Evolutionary conservation across 163 green algal genomes (phyloP), one percentile per base, ranked within the genome.

Genomic region (Chlorella variabilis): DNA sequence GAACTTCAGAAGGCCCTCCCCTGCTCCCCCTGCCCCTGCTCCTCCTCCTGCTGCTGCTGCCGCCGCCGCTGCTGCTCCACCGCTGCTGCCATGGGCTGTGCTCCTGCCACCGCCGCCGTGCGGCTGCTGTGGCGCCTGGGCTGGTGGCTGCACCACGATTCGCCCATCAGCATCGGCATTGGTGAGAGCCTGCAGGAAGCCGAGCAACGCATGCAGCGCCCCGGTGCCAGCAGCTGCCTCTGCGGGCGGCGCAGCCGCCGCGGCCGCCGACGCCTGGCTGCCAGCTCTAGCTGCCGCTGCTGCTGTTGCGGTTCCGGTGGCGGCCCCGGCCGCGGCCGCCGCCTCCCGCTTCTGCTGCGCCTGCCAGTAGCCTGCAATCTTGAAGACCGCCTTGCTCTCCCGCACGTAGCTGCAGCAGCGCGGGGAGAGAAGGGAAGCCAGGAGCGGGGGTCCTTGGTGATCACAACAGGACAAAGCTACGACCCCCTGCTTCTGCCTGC

Each of bases 91-190:
- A n/a, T n/a, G n/a, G n/a, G n/a, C n/a, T n/a, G 4, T 56, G 70
- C 51, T 68, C 45, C 70, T 42, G 34, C 78, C 70, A 6, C 33
- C 48, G 51, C 33, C 6, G 71, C 70, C 20, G 54, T 45, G 27
- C 36, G 45, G 34, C 34, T 84, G 6, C 36, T 79, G 71, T 2
- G 34, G 3, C 27, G 23, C 51, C 69, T 76, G 42, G 23, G 54
- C 70, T n/a, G 42, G 71, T 34, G 27, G 65, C 78, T 93, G 74
- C 34, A 96, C 34, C 17, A 99, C 83, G n/a, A 99, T 83, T 49
- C 96, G 90, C 6, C 96, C 96, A 80, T 99, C 95, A 1, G 83
- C 84, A 67, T 97, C 93, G 20, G 91, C 85, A 66, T 91, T 94
- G 33, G 89, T 97, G 42, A 99, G 91, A 0, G 90, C 89, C 0